Evolutionary conservation across 2,329 filamentous ascomycete species (phyloP).

Genomic region (Chalaropsis ovoidea): DNA sequence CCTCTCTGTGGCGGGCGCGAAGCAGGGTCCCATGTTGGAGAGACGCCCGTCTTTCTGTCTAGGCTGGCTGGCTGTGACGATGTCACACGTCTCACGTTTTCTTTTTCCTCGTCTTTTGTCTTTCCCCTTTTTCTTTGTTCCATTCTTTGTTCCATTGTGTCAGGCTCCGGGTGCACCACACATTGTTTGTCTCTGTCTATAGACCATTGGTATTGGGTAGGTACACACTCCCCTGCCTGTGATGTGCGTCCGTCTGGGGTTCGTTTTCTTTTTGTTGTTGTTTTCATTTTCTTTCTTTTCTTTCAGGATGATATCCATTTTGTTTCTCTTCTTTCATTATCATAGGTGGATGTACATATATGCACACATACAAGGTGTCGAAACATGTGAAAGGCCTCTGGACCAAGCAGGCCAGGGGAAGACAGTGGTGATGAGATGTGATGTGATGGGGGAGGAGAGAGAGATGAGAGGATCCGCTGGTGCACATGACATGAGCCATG

Average conservation of each 20-base stretch:
- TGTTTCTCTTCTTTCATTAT: conserved; percentile 7
- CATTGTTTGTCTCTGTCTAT: too few species aligned
- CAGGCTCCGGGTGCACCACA: too few species aligned
- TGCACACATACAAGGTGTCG: conserved; percentile 4
- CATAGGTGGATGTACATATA: conserved; percentile 9
- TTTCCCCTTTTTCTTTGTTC: not conserved
- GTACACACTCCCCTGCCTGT: too few species aligned
- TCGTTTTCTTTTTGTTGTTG: too few species aligned
- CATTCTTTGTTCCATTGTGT: not conserved
- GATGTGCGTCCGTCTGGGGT: too few species aligned
- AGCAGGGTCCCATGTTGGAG: not conserved
- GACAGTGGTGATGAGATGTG: not conserved
- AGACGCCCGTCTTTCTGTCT: not conserved
- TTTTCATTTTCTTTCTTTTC: not conserved
- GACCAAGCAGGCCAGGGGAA: too few species aligned
- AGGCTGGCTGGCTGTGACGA: not conserved
- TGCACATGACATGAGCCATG: not conserved
- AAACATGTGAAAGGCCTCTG: too few species aligned
- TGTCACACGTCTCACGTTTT: not conserved
- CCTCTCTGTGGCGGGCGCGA: not conserved
- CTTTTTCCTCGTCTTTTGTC: too few species aligned
- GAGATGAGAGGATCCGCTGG: not conserved
- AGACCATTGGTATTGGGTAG: too few species aligned
- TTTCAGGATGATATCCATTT: conserved; percentile 15
- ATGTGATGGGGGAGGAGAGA: not conserved